phyloP scores from a whole-genome alignment of 2,329 filamentous ascomycete species.

The Aureobasidium subglaciale region DNA sequence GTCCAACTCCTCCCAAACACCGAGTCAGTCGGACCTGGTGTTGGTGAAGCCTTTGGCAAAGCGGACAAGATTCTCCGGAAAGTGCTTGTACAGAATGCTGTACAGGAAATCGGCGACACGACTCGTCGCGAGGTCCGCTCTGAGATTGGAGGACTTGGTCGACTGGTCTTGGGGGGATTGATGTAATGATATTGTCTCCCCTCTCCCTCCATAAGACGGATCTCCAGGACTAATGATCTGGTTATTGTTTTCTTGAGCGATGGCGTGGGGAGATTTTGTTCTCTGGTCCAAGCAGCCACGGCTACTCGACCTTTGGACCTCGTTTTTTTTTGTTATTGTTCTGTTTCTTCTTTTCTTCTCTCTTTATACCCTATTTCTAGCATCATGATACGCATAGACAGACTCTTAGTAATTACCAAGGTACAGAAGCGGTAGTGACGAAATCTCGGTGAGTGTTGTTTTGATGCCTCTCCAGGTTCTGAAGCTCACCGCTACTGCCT shows the following conservation, averaged over 20 bases:
- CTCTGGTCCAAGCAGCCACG: neutral
- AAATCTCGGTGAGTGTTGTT: neutral
- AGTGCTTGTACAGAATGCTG: slow-evolving; percentile 76
- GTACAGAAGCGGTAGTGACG: neutral
- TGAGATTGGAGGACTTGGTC: slow-evolving; percentile 79
- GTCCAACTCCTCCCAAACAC: slow-evolving; percentile 68
- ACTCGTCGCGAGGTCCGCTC: slow-evolving; percentile 68
- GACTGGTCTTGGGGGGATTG: slow-evolving; percentile 29
- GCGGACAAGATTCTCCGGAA: slow-evolving; percentile 81
- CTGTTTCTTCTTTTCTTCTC: neutral
- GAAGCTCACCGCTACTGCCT: neutral
- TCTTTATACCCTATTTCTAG: neutral
- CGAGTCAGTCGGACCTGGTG: slow-evolving; percentile 47
- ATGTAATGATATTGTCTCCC: neutral
- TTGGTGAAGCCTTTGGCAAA: slow-evolving; percentile 85
- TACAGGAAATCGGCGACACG: slow-evolving; percentile 88
- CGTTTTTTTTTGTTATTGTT: too few species aligned
- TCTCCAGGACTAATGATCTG: neutral
- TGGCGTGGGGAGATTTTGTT: neutral
- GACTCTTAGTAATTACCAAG: neutral
- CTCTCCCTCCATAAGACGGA: too few species aligned
- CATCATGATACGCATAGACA: neutral
- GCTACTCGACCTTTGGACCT: neutral
- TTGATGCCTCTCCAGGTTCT: neutral
- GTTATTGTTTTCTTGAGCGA: slow-evolving; percentile 1